phyloP scores from a whole-genome alignment of 495 filamentous ascomycete genomes.

The Geoglossum glabrum region DNA sequence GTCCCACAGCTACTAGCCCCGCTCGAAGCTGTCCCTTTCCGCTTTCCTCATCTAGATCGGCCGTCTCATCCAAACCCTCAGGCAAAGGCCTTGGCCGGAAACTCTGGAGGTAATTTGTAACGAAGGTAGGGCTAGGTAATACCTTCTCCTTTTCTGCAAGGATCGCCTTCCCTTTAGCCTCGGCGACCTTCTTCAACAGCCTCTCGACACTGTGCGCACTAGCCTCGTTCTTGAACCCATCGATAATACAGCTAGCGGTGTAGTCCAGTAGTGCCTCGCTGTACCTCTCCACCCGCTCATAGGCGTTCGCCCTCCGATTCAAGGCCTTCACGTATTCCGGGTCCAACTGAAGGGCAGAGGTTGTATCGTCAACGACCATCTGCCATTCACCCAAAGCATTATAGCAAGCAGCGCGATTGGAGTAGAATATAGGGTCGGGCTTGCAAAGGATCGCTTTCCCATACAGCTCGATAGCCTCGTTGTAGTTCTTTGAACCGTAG shows the following conservation, averaged over 20 bases:
- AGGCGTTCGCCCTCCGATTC: constrained; percentile 86
- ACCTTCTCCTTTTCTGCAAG: constrained; percentile 58
- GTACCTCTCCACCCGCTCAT: constrained; percentile 77
- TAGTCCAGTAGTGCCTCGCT: constrained; percentile 93
- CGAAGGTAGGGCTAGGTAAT: constrained; percentile 84
- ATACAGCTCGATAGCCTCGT: constrained; percentile 81
- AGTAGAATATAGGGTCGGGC: constrained; percentile 94
- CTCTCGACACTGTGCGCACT: constrained; percentile 82
- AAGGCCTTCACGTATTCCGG: constrained; percentile 94
- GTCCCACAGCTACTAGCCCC: constrained; percentile 58
- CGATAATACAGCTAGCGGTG: constrained; percentile 97
- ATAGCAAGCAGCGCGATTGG: constrained; percentile 93
- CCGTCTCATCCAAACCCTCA: constrained; percentile 59
- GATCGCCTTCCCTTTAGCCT: constrained; percentile 75
- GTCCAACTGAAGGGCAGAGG: constrained; percentile 76
- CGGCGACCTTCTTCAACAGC: constrained; percentile 89
- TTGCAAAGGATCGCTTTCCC: constrained; percentile 91
- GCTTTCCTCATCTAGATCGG: constrained; percentile 51
- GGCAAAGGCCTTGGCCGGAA: constrained; percentile 70
- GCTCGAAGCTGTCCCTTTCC: constrained; percentile 70
- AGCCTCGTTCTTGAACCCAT: constrained; percentile 74
- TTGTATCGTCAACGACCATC: constrained; percentile 93
- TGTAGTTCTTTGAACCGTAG: constrained; percentile 80
- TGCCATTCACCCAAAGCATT: constrained; percentile 83
- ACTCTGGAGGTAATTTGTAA: constrained; percentile 96